Evolutionary conservation across 495 filamentous ascomycete species (phyloP).

Genomic region (Penicillium macrosclerotiorum): DNA sequence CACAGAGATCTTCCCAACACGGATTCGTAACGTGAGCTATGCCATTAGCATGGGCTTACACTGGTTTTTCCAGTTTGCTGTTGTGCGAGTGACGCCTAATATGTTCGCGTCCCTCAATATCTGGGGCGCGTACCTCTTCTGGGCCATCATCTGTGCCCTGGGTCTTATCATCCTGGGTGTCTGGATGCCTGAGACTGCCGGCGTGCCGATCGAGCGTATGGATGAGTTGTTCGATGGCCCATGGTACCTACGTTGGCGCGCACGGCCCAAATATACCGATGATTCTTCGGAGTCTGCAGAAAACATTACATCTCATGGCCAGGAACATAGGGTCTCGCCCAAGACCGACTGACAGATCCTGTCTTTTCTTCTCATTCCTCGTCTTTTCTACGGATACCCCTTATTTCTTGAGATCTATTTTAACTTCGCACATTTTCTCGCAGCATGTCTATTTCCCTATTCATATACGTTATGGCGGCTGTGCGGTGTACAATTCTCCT

Average conservation of each 20-base stretch:
- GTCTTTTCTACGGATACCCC: too few relatives aligned
- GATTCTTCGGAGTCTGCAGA: constrained; percentile 3
- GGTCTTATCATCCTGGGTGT: constrained; percentile 44
- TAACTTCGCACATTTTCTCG: neutral
- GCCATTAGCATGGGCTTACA: constrained; percentile 44
- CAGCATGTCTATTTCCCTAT: neutral
- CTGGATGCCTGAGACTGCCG: constrained; percentile 48
- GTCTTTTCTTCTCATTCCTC: neutral
- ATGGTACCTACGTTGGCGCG: constrained; percentile 46
- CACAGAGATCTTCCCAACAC: constrained; percentile 47
- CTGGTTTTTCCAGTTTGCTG: constrained; percentile 51
- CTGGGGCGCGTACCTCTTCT: constrained; percentile 49
- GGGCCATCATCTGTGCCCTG: constrained; percentile 38
- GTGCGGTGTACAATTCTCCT: neutral
- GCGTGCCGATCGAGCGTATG: constrained; percentile 45
- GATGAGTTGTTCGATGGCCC: constrained; percentile 43
- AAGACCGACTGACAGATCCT: neutral
- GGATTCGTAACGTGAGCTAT: constrained; percentile 44
- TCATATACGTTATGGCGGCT: neutral
- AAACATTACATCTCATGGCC: constrained; percentile 4
- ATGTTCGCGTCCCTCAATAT: constrained; percentile 43
- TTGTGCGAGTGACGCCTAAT: constrained; percentile 47
- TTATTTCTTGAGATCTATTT: neutral
- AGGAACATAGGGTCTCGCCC: neutral
- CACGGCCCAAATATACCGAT: constrained; percentile 16